A percentile compares a stretch with the other conserved stretches of the same genome.
These are phyloP conservation scores for Diaporthe velutina DNA, from an alignment of 2,329 filamentous ascomycete species.

Conservation along the genomic window DNA sequence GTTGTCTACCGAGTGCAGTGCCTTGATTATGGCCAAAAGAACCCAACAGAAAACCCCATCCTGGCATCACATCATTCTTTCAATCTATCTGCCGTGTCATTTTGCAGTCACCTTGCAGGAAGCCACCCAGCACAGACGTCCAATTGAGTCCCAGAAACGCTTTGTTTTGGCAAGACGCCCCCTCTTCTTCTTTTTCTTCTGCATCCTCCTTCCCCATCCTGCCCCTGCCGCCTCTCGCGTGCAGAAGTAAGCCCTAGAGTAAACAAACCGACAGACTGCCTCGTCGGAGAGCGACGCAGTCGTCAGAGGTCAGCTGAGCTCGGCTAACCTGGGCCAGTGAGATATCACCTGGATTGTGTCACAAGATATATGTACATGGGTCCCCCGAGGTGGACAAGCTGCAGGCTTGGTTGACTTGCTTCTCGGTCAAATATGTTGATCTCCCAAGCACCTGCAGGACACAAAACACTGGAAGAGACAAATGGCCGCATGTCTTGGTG, in stretches of 20 bases:
- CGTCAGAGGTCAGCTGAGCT: conserved; percentile 31
- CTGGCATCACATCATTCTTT: conserved; percentile 27
- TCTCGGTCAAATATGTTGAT: not conserved
- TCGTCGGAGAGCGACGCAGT: conserved; percentile 10
- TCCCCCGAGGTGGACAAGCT: not conserved
- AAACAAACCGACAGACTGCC: conserved; percentile 27
- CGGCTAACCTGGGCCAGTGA: not conserved
- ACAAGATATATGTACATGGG: not conserved
- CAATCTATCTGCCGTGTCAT: conserved; percentile 26
- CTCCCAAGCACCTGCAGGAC: not conserved
- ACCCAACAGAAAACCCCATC: not conserved
- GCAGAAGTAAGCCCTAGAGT: conserved; percentile 16
- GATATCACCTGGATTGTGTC: not conserved
- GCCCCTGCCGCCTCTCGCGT: conserved; percentile 9
- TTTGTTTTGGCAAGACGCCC: conserved; percentile 27
- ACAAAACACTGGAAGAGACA: not conserved
- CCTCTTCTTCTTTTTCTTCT: not conserved
- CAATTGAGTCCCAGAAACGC: conserved; percentile 19
- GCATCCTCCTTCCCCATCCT: not conserved
- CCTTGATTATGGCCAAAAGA: not conserved
- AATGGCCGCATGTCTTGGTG: not conserved
- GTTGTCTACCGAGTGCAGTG: not conserved
- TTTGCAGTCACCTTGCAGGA: conserved; percentile 27
- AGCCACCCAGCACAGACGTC: conserved; percentile 25
- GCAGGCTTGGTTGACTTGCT: not conserved